phyloP scores from a whole-genome alignment of 2,329 filamentous ascomycete species.

The Talaromyces sp. region DNA sequence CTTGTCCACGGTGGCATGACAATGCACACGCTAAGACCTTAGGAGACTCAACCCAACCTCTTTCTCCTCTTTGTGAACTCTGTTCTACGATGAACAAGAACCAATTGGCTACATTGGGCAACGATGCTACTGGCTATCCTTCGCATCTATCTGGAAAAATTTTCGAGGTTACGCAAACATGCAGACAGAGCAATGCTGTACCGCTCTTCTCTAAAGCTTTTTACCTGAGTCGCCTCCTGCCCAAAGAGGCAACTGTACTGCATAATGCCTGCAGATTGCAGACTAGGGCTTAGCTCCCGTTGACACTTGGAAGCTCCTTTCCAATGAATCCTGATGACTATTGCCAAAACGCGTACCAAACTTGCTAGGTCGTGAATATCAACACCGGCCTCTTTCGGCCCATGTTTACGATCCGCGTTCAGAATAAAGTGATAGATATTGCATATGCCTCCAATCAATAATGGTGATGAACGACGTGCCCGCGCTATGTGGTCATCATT shows the following conservation, averaged over 20 bases:
- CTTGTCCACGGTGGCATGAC: conserved; percentile 10
- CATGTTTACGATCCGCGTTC: conserved; percentile 15
- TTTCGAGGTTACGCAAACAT: conserved; percentile 8
- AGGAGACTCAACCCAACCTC: neutral
- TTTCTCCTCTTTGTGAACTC: conserved; percentile 12
- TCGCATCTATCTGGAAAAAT: neutral
- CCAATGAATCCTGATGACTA: conserved; percentile 14
- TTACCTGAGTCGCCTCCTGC: conserved; percentile 5
- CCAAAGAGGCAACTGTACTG: conserved; percentile 12
- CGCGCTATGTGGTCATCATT: conserved; percentile 10
- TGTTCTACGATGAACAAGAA: neutral
- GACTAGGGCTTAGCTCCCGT: conserved; percentile 14
- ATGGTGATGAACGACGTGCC: conserved; percentile 5
- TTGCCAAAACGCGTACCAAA: conserved; percentile 15
- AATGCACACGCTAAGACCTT: conserved; percentile 12
- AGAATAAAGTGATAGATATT: conserved; percentile 13
- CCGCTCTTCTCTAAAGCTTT: neutral
- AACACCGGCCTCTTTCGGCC: conserved; percentile 12
- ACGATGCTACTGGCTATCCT: neutral
- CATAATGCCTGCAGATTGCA: conserved; percentile 13
- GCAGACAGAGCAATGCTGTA: conserved; percentile 1
- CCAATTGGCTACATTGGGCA: conserved; percentile 12
- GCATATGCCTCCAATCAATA: conserved; percentile 17
- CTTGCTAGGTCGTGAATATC: conserved; percentile 12
- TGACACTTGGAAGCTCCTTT: conserved; percentile 13